A percentile compares a stretch with the other conserved stretches of the same genome.
Evolutionary conservation across 2,329 filamentous ascomycete species (phyloP).

Genomic region (Fusarium miscanthi): DNA sequence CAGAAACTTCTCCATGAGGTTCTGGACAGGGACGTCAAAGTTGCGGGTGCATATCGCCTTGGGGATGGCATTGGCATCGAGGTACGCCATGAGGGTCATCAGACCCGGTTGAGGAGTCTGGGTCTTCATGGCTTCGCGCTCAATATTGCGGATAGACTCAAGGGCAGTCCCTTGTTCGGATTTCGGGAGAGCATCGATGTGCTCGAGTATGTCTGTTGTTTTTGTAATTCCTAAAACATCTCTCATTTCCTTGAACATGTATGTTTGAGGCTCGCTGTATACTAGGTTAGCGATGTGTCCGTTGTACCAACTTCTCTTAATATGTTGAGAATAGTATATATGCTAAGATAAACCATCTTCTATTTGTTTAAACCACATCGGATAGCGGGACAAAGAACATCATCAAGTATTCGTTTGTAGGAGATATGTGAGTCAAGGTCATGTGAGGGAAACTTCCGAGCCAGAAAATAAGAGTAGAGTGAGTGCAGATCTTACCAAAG

Average conservation of each 20-base stretch:
- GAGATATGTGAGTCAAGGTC: slow-evolving; percentile 1
- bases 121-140: slow-evolving; percentile 80
- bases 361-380: background rate
- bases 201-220: slow-evolving; percentile 84
- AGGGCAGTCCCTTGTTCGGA: slow-evolving; percentile 72
- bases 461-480: background rate
- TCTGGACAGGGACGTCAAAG: slow-evolving; percentile 82
- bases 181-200: slow-evolving; percentile 79
- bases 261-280: slow-evolving; percentile 83
- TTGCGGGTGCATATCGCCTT: slow-evolving; percentile 96
- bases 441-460: background rate
- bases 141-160: slow-evolving; percentile 80
- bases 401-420: slow-evolving; percentile 15
- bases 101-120: slow-evolving; percentile 89
- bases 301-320: background rate
- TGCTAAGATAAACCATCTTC: background rate
- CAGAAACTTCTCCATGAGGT: slow-evolving; percentile 81
- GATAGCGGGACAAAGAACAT: background rate
- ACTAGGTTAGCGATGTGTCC: slow-evolving; percentile 4
- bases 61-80: slow-evolving; percentile 72
- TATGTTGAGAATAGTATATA: background rate
- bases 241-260: slow-evolving; percentile 96
- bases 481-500: slow-evolving; percentile 73
- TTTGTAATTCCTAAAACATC: slow-evolving; percentile 77
- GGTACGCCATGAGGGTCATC: slow-evolving; percentile 80